phyloP scores from a whole-genome alignment of 768 basidiomycete species.

The Lactarius pseudohatsudake region DNA sequence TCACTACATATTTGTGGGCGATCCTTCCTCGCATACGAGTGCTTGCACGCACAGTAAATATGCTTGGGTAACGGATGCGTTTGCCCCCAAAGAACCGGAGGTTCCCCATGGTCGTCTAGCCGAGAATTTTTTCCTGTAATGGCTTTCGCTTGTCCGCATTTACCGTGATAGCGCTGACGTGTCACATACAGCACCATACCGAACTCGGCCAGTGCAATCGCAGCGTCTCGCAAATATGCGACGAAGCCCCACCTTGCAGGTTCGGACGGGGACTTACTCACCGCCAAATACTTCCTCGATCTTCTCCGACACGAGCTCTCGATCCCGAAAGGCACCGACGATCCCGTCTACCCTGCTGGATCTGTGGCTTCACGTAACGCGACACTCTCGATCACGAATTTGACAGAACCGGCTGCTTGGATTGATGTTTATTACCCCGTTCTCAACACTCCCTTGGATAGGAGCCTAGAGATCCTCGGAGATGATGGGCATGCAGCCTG shows the following conservation, averaged over 20 bases:
- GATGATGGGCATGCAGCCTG: slow-evolving; percentile 55
- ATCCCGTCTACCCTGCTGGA: slow-evolving; percentile 71
- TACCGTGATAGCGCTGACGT: neutral
- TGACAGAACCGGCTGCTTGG: slow-evolving; percentile 64
- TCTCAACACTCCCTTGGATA: slow-evolving; percentile 74
- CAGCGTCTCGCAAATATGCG: slow-evolving; percentile 52
- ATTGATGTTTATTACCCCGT: slow-evolving; percentile 88
- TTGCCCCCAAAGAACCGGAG: slow-evolving; percentile 27
- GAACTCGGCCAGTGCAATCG: slow-evolving; percentile 47
- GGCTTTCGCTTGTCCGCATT: slow-evolving; percentile 21
- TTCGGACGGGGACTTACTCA: slow-evolving; percentile 51
- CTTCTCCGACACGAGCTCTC: slow-evolving; percentile 68
- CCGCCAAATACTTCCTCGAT: slow-evolving; percentile 64
- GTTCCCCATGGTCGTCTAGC: slow-evolving; percentile 38
- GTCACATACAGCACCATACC: slow-evolving; percentile 46
- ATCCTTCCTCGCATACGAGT: neutral
- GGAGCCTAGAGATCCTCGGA: slow-evolving; percentile 64
- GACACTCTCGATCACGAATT: slow-evolving; percentile 51
- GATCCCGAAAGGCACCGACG: slow-evolving; percentile 41
- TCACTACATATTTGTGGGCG: neutral
- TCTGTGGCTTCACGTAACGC: slow-evolving; percentile 63
- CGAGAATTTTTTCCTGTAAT: slow-evolving; percentile 48
- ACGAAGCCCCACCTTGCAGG: slow-evolving; percentile 63
- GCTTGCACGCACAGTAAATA: neutral
- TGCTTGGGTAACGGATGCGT: slow-evolving; percentile 29